phyloP scores from a whole-genome alignment of 2,329 filamentous ascomycete species.

The Zarea fungicola region DNA sequence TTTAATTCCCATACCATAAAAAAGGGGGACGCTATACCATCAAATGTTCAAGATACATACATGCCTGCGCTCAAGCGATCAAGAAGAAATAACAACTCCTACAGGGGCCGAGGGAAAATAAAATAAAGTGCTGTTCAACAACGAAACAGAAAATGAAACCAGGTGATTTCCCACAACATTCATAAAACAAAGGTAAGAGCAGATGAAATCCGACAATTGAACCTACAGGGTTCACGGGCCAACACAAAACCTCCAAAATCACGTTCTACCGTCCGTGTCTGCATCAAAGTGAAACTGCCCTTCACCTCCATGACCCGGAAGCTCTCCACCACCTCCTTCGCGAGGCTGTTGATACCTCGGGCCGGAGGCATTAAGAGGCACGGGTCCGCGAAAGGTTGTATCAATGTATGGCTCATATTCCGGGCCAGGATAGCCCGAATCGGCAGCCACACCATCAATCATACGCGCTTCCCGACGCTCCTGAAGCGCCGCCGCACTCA shows the following conservation, averaged over 20 bases:
- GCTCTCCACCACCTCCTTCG: slow-evolving; percentile 58
- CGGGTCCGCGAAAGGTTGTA: slow-evolving; percentile 56
- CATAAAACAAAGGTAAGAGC: no score
- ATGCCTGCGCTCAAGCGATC: background rate
- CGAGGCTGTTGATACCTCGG: slow-evolving; percentile 30
- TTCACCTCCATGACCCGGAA: slow-evolving; percentile 39
- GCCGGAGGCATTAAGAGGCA: slow-evolving; percentile 32
- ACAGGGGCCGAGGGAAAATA: no score
- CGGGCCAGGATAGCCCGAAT: slow-evolving; percentile 45
- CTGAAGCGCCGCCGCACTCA: slow-evolving; percentile 41
- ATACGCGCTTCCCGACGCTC: slow-evolving; percentile 58
- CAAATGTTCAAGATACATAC: no score
- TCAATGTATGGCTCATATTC: slow-evolving; percentile 56
- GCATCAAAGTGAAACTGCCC: slow-evolving; percentile 58
- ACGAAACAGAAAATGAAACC: background rate
- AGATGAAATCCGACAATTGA: no score
- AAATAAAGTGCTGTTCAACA: background rate
- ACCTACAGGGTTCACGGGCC: no score
- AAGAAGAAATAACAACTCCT: no score
- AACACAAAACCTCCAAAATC: background rate
- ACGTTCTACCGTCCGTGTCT: slow-evolving; percentile 27
- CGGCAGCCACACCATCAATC: slow-evolving; percentile 60
- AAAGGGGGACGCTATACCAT: no score
- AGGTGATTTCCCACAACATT: background rate
- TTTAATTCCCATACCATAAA: no score